Base-by-base conservation (phyloP, 1,139 yeast species). In the Nakaseomyces bracarensis region DNA sequence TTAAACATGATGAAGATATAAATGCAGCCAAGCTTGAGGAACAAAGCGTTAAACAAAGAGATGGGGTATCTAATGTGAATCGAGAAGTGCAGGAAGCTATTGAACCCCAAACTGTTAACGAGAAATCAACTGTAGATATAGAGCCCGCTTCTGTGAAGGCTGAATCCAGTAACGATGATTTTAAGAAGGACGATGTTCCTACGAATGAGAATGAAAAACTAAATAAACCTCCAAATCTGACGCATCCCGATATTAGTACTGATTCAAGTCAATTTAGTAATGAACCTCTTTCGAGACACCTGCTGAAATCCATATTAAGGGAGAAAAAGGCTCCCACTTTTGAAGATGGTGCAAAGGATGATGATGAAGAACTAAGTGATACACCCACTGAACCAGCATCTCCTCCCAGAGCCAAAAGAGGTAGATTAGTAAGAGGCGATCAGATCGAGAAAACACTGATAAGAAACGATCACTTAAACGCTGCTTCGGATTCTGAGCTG, bases 341-440 rank as follows among this genome's bases (percentile, higher is more conserved):
- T 19, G 13, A 30, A 18, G 35, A 30, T 15, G 19, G 30, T 18
- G 41, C 30, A 16, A 39, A 43, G 3, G 46, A 45, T 14, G 40
- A 40, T 11, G 45, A 47, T 2, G 78, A 72, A 34, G 68, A 76
- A 0, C 78, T 72, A 45, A 75, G 80, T 21, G 71, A 71, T 16
- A 59, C 69, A 3, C 66, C 69, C 14, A 60, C 64, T 3, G 61
- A 55, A 36, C 54, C 55, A 2, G 71, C 68, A 2, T 64, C 75
- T 0, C 74, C 76, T 2, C 70, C 72, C 1, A 62, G 63, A 36
- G 57, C 66, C 3, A 60, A 62, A 37, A 56, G 63, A 36, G 70
- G 72, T 1, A 60, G 66, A 41, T 52, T 72, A 13, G 55, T 71
- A 2, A 61, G 75, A 36, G 72, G 67, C 13, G 62, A 57, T 41